Conservation (phyloP, 352 stramenopile genomes). For the Globisporangium yorkense region DNA sequence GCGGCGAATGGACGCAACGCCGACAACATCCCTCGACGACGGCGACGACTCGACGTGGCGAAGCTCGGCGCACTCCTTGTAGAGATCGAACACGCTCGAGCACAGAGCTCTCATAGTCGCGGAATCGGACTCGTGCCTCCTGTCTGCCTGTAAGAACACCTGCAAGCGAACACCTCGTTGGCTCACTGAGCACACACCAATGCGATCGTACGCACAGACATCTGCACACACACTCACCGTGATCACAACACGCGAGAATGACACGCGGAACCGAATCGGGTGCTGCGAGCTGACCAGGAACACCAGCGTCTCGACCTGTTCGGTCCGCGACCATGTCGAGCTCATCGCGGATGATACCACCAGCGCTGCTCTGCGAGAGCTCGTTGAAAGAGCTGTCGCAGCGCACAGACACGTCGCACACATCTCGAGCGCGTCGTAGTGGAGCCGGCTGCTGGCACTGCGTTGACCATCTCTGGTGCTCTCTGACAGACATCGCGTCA, state of each 20-base stretch:
- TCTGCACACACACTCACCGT: constrained; percentile 15
- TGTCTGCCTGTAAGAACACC: neutral
- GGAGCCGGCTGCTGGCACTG: neutral
- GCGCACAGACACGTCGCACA: constrained; percentile 9
- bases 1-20: constrained; percentile 4
- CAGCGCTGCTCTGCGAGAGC: neutral
- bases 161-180: neutral
- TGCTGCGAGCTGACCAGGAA: constrained; percentile 25
- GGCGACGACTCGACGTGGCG: neutral
- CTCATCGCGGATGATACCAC: neutral
- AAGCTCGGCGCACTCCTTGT: constrained; percentile 21
- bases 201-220: no score
- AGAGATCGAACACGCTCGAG: constrained; percentile 35
- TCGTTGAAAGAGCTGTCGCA: neutral
- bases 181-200: neutral
- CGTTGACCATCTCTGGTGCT: neutral
- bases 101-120: constrained; percentile 18
- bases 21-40: neutral
- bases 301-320: neutral
- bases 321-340: neutral
- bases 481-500: constrained; percentile 1
- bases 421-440: constrained; percentile 15
- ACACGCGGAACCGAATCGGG: constrained; percentile 30
- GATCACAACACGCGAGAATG: constrained; percentile 29
- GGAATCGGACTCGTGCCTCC: constrained; percentile 3